Conservation (phyloP, 495 filamentous ascomycete species). For the Tuber calosporum region DNA sequence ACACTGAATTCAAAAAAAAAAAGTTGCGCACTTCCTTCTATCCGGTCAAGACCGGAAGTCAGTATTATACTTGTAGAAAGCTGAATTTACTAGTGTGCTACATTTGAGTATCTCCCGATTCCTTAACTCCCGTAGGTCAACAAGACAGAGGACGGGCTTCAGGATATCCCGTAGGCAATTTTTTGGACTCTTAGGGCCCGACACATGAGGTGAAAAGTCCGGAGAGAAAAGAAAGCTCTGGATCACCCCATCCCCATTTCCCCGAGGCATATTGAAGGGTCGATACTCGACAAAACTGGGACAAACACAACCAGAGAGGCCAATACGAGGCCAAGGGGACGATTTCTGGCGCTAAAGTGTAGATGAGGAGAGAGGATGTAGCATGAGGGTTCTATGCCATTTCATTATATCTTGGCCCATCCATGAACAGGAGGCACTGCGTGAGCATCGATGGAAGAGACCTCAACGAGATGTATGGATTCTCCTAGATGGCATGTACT, state of each 20-base stretch:
- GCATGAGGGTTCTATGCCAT: neutral
- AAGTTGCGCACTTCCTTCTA: too few species aligned
- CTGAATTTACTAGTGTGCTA: too few species aligned
- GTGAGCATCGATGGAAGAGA: neutral
- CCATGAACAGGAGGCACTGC: neutral
- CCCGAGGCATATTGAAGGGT: neutral
- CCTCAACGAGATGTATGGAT: neutral
- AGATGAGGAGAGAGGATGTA: neutral
- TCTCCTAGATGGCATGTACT: neutral
- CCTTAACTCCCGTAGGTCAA: neutral
- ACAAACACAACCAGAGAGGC: neutral
- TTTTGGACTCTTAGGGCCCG: neutral
- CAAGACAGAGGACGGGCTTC: neutral
- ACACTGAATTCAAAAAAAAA: too few species aligned
- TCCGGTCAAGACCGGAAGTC: too few species aligned
- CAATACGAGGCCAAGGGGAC: neutral
- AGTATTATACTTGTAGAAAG: too few species aligned
- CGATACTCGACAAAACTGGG: neutral
- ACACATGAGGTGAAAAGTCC: neutral
- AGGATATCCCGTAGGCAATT: neutral
- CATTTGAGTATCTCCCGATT: too few species aligned
- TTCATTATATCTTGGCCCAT: neutral
- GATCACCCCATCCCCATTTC: neutral
- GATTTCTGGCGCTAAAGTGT: neutral
- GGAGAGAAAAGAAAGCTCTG: neutral